These are phyloP conservation scores for Fonsecaea nubica DNA, from an alignment of 2,329 filamentous ascomycete species.

Conservation along the genomic window DNA sequence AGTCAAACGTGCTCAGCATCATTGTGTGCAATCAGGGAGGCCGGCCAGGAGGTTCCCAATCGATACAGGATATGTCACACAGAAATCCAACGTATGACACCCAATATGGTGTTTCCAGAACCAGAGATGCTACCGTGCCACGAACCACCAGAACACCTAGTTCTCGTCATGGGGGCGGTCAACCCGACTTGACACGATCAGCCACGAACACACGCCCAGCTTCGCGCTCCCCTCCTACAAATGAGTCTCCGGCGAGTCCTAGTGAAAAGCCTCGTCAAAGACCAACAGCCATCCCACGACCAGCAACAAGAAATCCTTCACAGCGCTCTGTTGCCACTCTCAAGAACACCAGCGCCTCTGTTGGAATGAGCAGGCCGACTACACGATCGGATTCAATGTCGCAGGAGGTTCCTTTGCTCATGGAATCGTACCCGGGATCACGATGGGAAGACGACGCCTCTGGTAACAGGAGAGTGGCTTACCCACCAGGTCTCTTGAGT, in stretches of 20 bases:
- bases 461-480: conserved; percentile 10
- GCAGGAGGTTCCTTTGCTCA: conserved; percentile 33
- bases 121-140: conserved; percentile 35
- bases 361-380: conserved; percentile 5
- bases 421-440: conserved; percentile 21
- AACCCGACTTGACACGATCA: conserved; percentile 9
- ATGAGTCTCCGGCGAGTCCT: conserved; percentile 12
- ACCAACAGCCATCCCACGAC: conserved; percentile 25
- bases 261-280: conserved; percentile 19
- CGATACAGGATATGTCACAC: conserved; percentile 31
- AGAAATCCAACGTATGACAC: conserved; percentile 32
- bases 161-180: conserved; percentile 20
- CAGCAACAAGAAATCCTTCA: conserved; percentile 11
- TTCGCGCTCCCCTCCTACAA: conserved; percentile 18
- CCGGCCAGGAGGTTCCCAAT: conserved; percentile 18
- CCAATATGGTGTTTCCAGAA: conserved; percentile 32
- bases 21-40: conserved; percentile 22
- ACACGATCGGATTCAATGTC: conserved; percentile 15
- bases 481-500: conserved; percentile 6
- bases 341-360: conserved; percentile 5
- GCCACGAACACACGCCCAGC: conserved; percentile 6
- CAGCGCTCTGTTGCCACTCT: conserved; percentile 13
- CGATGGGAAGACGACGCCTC: conserved; percentile 6
- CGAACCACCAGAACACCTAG: conserved; percentile 22
- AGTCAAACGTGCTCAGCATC: conserved; percentile 11